A percentile compares a stretch with the other conserved stretches of the same genome.
phyloP scores from a whole-genome alignment of 495 filamentous ascomycete genomes.

The Alectoria sarmentosa region DNA sequence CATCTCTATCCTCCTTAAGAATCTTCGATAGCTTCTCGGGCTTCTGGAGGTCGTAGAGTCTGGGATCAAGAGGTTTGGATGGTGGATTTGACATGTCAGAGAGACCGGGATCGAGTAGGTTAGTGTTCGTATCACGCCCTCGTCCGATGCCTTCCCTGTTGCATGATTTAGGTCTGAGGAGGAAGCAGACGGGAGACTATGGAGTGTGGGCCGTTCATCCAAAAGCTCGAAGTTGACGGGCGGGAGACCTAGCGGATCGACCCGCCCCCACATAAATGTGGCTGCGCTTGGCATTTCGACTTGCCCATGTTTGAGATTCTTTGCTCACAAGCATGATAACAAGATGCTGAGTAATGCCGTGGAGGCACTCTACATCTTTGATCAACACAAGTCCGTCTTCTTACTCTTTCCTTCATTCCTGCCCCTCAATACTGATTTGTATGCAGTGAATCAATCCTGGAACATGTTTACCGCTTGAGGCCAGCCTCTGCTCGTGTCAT shows the following conservation, averaged over 20 bases:
- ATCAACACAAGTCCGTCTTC: constrained; percentile 76
- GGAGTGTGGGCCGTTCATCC: neutral
- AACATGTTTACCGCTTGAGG: constrained; percentile 63
- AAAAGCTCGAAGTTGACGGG: neutral
- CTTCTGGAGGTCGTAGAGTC: constrained; percentile 38
- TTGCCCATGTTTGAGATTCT: neutral
- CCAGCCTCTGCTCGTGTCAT: constrained; percentile 70
- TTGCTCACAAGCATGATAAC: constrained; percentile 18
- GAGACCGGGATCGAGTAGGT: neutral
- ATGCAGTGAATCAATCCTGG: constrained; percentile 52
- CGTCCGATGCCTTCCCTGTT: neutral
- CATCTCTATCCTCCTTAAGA: constrained; percentile 57
- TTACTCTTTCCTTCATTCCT: neutral
- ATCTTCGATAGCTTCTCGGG: constrained; percentile 46
- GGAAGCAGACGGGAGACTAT: neutral
- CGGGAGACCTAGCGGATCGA: neutral
- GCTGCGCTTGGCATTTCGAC: neutral
- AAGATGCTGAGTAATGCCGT: constrained; percentile 71
- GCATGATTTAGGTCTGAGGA: neutral
- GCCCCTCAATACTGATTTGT: neutral
- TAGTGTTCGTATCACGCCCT: neutral
- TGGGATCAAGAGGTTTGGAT: constrained; percentile 22
- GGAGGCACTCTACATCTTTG: constrained; percentile 93
- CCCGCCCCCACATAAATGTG: neutral
- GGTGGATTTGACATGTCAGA: neutral